Evolutionary conservation across 495 filamentous ascomycete genomes (phyloP).

Genomic region (Neurospora tetraspora): DNA sequence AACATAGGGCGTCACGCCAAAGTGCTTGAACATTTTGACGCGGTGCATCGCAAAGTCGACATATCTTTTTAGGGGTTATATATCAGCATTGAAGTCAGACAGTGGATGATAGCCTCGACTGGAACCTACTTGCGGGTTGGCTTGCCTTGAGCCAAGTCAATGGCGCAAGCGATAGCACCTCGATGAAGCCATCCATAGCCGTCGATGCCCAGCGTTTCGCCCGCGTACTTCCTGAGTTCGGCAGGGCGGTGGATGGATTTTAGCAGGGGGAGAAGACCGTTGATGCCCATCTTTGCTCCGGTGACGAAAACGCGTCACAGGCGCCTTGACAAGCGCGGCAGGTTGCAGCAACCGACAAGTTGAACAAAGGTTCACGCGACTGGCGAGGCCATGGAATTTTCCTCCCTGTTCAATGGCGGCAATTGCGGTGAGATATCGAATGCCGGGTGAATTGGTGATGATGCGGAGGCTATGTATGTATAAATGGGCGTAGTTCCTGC

Average conservation of each 20-base stretch:
- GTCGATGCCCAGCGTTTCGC: conserved; percentile 85
- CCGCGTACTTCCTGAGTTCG: conserved; percentile 76
- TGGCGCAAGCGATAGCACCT: conserved; percentile 80
- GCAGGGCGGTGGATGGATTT: conserved; percentile 91
- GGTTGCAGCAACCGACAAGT: neutral
- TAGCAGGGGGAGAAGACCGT: conserved; percentile 76
- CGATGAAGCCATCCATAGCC: conserved; percentile 98
- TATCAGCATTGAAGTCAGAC: conserved; percentile 8
- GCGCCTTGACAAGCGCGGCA: neutral
- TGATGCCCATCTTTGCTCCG: conserved; percentile 19
- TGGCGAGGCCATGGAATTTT: neutral
- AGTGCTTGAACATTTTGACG: conserved; percentile 85
- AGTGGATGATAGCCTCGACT: neutral
- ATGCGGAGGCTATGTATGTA: neutral
- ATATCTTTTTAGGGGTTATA: conserved; percentile 43
- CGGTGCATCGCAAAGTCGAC: conserved; percentile 86
- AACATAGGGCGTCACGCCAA: conserved; percentile 83
- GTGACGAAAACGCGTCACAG: neutral
- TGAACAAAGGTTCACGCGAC: neutral
- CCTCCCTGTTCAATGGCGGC: neutral
- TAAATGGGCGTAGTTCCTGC: neutral
- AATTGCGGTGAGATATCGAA: conserved; percentile 5
- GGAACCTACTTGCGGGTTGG: conserved; percentile 69
- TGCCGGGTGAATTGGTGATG: neutral
- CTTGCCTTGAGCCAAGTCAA: conserved; percentile 80